These are phyloP conservation scores for Corniculantispora saksenae DNA, from an alignment of 2,329 filamentous ascomycete species.

Conservation along the genomic window DNA sequence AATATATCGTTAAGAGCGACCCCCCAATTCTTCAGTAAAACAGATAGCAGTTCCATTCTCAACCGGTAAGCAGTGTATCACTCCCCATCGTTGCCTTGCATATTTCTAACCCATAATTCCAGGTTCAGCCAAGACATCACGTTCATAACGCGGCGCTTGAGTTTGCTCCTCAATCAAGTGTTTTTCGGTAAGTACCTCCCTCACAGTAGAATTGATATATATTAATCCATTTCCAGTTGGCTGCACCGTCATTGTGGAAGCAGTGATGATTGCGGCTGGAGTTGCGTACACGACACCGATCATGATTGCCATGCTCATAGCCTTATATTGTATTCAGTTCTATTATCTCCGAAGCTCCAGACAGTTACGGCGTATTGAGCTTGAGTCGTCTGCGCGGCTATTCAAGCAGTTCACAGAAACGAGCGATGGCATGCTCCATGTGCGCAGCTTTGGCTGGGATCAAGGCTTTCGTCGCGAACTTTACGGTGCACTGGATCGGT, in stretches of 20 bases:
- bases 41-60: neutral
- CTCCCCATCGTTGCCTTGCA: fast-evolving
- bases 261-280: slow-evolving; percentile 21
- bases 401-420: slow-evolving; percentile 41
- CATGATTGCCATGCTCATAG: slow-evolving; percentile 36
- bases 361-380: slow-evolving; percentile 54
- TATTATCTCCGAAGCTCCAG: slow-evolving; percentile 50
- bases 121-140: slow-evolving; percentile 14
- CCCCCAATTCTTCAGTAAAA: neutral
- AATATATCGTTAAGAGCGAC: neutral
- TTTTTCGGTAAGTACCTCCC: neutral
- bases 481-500: slow-evolving; percentile 39
- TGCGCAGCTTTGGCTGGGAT: slow-evolving; percentile 28
- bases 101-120: neutral
- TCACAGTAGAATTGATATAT: neutral
- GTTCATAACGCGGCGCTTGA: neutral
- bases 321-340: slow-evolving; percentile 24
- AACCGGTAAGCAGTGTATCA: neutral
- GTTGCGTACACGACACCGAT: slow-evolving; percentile 27
- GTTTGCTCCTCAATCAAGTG: neutral
- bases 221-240: slow-evolving; percentile 22
- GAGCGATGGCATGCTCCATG: slow-evolving; percentile 26
- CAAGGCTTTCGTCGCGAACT: slow-evolving; percentile 41
- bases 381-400: slow-evolving; percentile 52
- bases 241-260: too few relatives aligned